Evolutionary conservation across 352 stramenopile species (phyloP), one percentile per base, ranked within the genome.

Genomic region (Phytopythium aichiense): DNA sequence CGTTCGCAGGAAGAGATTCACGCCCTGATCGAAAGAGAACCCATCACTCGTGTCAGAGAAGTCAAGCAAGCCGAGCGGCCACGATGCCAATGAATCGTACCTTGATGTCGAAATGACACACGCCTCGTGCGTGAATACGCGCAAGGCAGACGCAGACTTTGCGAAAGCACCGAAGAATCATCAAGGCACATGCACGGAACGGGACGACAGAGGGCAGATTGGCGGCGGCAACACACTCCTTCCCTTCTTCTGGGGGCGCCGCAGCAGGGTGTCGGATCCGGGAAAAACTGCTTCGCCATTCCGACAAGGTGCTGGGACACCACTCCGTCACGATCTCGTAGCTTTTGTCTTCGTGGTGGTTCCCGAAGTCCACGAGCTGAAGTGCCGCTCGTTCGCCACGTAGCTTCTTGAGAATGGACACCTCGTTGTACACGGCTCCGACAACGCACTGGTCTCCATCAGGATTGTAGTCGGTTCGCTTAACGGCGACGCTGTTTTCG

Each of bases 21-120:
- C 77, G n/a, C 73, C 70, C 77, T 91, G 46, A 51, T 9, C 15
- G 13, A 18, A 23, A 48, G 16, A 48, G 20, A 22, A 31, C 15
- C 0, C n/a, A 50, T 9, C 9, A 2, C n/a, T 8, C n/a, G 8
- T 9, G 45, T 51, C 9, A 51, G 45, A 31, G 22, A 51, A 20
- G n/a, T 2, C 45, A 23, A 18, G 4, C 7, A 15, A 20, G 7
- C 13, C 42, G 31, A 28, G 22, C 1, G 6, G 15, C 5, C n/a
- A 28, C 12, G 22, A 51, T 4, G 3, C 1, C 33, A 43, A 23
- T 30, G 33, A 25, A 25, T 23, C 43, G 46, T 57, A 79, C 81
- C 76, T 92, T 92, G 35, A 92, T 74, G 55, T 90, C 83, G 30
- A 92, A 88, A 56, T 90, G 81, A 7, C 76, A 81, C 8, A 90